Evolutionary conservation across 1,284 basidiomycete species (phyloP), one percentile per base, ranked within the genome.

Genomic region (Schizophyllum commune): DNA sequence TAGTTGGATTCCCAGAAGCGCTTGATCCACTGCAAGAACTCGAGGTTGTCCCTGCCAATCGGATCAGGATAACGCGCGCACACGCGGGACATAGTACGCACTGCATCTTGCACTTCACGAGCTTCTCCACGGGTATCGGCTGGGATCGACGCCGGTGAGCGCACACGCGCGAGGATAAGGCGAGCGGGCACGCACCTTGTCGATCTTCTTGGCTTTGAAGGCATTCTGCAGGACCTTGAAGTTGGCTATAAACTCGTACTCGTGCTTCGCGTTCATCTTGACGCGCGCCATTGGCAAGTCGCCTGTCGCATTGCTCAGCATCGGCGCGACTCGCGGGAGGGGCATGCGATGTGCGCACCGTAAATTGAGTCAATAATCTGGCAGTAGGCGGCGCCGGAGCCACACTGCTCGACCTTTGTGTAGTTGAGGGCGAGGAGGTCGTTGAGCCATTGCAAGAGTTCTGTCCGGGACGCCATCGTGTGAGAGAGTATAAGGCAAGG

Each of bases 101-200:
- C 89, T 98, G 97, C 96, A 99, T 99, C 80, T 98, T 98, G 82
- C 96, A 99, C 77, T 96, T 96, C 56, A 95, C 86, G 59, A 99
- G 84, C 68, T 83, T 89, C 67, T 98, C 96, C 32, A 99, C 91
- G 1, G 85, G 91, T 70, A 99, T 96, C 15, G 96, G 96, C 93
- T 96, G 63, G 21, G 56, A 33, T 20, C n/a, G 60, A 32, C 21
- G 2, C 56, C 65, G 57, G 19, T 56, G 55, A 52, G 53, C 19
- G 19, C 53, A 5, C 39, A 17, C 57, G 47, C 59, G n/a, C 60
- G 27, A 55, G 52, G 57, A 39, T 64, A 58, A 58, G 6, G 55
- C 32, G 39, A 33, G 56, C 52, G 59, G 39, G 39, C 32, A 76
- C 84, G 65, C 65, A 88, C 94, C 87, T 96, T 98, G 74, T 97